Percentiles rank a stretch among this genome's conserved stretches.
Evolutionary conservation across 345 rosid species (phyloP).

Genomic region (Passiflora organensis): DNA sequence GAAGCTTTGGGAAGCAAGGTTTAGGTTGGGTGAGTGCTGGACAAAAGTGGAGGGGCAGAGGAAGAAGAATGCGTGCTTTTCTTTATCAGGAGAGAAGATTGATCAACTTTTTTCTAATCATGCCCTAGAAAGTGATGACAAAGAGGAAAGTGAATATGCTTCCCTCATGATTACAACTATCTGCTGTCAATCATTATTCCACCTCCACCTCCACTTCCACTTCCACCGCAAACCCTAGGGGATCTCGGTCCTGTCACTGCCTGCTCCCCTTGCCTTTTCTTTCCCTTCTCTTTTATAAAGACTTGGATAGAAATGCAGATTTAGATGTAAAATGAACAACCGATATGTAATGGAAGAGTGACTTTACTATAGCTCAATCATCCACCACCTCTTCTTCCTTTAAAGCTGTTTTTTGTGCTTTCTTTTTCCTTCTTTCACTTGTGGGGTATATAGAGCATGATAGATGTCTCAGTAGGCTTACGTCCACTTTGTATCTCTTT

Average conservation of each 20-base stretch:
- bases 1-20: conserved; percentile 38
- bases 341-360: conserved; percentile 13
- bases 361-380: conserved; percentile 48
- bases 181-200: conserved; percentile 45
- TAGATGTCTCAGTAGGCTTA: conserved; percentile 21
- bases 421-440: conserved; percentile 21
- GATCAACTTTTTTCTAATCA: conserved; percentile 69
- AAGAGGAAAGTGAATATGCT: conserved; percentile 76
- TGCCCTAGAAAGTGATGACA: conserved; percentile 83
- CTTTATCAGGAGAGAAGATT: conserved; percentile 35
- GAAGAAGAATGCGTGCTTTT: conserved; percentile 21
- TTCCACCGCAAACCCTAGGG: conserved; percentile 39
- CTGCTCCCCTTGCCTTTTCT: conserved; percentile 13
- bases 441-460: conserved; percentile 32
- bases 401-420: conserved; percentile 38
- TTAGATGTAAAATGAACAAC: conserved; percentile 8
- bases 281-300: conserved; percentile 1
- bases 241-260: conserved; percentile 42
- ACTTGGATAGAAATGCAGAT: not conserved
- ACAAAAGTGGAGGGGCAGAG: conserved; percentile 15
- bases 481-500: conserved; percentile 26
- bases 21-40: conserved; percentile 11
- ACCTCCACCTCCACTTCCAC: conserved; percentile 46
- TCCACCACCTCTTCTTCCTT: conserved; percentile 45
- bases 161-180: conserved; percentile 55